Percentiles rank a stretch among this genome's conserved stretches.
phyloP scores from a whole-genome alignment of 2,329 filamentous ascomycete genomes.

The Cryphonectria carpinicola region DNA sequence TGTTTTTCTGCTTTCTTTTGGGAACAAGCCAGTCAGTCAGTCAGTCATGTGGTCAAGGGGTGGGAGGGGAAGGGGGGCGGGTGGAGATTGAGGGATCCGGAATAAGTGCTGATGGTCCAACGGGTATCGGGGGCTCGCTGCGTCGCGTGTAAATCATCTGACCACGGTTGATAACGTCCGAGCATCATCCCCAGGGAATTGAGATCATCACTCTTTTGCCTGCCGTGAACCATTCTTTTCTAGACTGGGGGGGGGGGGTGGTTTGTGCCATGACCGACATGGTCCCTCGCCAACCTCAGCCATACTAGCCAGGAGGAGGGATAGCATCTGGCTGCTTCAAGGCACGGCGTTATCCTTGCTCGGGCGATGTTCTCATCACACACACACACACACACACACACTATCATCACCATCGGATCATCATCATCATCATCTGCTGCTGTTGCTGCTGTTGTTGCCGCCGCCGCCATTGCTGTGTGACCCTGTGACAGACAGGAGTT shows the following conservation, averaged over 20 bases:
- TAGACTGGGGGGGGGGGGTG: background rate
- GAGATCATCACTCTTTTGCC: background rate
- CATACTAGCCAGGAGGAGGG: no score
- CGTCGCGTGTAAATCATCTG: slow-evolving; percentile 10
- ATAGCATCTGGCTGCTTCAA: background rate
- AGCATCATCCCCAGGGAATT: background rate
- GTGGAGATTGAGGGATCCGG: slow-evolving; percentile 2
- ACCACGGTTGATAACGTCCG: slow-evolving; percentile 1
- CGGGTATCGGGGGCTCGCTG: slow-evolving; percentile 1
- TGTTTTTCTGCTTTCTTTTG: background rate
- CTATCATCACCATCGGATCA: background rate
- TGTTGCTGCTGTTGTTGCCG: background rate
- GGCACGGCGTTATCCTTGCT: background rate
- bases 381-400: background rate
- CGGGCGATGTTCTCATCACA: background rate
- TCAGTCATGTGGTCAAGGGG: background rate
- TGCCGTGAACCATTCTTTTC: background rate
- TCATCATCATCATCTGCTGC: background rate
- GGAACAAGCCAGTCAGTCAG: background rate
- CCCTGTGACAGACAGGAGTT: background rate
- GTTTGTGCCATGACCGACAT: background rate
- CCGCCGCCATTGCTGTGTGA: background rate
- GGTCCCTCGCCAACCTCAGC: no score
- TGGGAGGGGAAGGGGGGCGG: background rate
- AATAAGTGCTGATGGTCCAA: background rate